Conservation (phyloP, 371 early-diverging fungal genomes). For the Umbelopsis sp. region DNA sequence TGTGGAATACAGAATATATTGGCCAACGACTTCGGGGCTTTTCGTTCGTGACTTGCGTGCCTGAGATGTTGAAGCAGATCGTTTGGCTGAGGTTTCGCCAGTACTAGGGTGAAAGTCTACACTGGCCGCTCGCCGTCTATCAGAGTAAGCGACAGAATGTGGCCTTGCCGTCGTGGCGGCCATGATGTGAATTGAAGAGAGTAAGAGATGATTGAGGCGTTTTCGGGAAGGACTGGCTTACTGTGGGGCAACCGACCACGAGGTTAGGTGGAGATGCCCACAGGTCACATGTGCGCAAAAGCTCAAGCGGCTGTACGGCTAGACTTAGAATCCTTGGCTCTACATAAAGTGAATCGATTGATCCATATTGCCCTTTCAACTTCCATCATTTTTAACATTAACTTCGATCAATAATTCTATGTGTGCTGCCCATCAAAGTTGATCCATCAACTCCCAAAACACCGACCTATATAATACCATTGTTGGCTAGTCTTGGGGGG, state of each 20-base stretch:
- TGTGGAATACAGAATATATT: slow-evolving; percentile 26
- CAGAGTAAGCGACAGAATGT: slow-evolving; percentile 16
- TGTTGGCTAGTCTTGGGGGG: too few species aligned
- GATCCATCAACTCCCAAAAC: too few species aligned
- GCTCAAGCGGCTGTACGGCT: neutral
- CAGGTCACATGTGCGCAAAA: slow-evolving; percentile 10
- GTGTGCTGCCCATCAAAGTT: too few species aligned
- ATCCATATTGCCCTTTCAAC: too few species aligned
- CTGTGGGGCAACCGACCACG: slow-evolving; percentile 13
- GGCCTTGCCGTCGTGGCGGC: slow-evolving; percentile 3
- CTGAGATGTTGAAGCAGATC: neutral
- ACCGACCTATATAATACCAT: too few species aligned
- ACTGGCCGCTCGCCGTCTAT: slow-evolving; percentile 6
- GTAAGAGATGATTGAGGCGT: slow-evolving; percentile 15
- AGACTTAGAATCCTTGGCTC: too few species aligned
- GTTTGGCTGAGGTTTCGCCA: neutral
- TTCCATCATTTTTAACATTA: too few species aligned
- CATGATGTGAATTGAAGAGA: neutral
- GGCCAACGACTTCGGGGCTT: slow-evolving; percentile 2
- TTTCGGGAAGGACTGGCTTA: neutral
- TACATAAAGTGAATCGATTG: too few species aligned
- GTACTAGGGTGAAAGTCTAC: neutral
- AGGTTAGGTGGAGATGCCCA: neutral
- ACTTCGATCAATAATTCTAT: too few species aligned
- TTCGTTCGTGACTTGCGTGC: slow-evolving; percentile 13